Percentiles rank a stretch among this genome's conserved stretches.
Conservation (phyloP, 2,329 filamentous ascomycete genomes). For the Pochonia chlamydosporia region DNA sequence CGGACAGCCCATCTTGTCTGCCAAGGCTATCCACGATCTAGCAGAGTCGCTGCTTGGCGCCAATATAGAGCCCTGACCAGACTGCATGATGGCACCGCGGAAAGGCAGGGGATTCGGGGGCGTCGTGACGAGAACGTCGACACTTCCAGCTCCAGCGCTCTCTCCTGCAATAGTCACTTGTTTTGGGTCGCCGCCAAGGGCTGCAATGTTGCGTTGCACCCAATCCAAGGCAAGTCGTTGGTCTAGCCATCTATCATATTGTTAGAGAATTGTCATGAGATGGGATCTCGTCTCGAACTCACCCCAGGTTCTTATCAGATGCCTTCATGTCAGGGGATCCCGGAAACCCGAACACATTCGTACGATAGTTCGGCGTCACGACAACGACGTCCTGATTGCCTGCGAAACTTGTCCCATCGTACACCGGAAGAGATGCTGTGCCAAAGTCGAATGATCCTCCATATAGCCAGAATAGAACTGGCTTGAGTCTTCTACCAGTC, state of each 20-base stretch:
- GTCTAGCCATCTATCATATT: slow-evolving; percentile 26
- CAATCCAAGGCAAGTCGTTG: slow-evolving; percentile 53
- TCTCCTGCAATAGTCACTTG: slow-evolving; percentile 59
- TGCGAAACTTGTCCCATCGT: slow-evolving; percentile 2
- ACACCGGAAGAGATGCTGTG: background rate
- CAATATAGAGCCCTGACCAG: background rate
- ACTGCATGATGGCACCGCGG: slow-evolving; percentile 8
- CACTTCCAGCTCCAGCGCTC: slow-evolving; percentile 47
- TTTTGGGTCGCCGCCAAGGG: slow-evolving; percentile 57
- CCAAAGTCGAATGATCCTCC: slow-evolving; percentile 6
- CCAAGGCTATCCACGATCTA: slow-evolving; percentile 3
- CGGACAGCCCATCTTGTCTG: background rate
- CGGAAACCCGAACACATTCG: slow-evolving; percentile 6
- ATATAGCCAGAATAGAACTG: slow-evolving; percentile 8
- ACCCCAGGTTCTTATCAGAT: slow-evolving; percentile 3
- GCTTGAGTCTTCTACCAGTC: background rate
- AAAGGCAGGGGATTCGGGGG: slow-evolving; percentile 2
- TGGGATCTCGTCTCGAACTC: background rate
- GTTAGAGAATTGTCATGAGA: slow-evolving; percentile 1
- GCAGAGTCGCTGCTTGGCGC: slow-evolving; percentile 1
- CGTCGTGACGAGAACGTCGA: slow-evolving; percentile 18
- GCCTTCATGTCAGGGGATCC: slow-evolving; percentile 1
- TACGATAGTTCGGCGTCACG: slow-evolving; percentile 5
- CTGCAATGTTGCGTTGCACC: slow-evolving; percentile 55
- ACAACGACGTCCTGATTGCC: slow-evolving; percentile 3